phyloP scores from a whole-genome alignment of 768 basidiomycete genomes.

The Leccinum boreale region DNA sequence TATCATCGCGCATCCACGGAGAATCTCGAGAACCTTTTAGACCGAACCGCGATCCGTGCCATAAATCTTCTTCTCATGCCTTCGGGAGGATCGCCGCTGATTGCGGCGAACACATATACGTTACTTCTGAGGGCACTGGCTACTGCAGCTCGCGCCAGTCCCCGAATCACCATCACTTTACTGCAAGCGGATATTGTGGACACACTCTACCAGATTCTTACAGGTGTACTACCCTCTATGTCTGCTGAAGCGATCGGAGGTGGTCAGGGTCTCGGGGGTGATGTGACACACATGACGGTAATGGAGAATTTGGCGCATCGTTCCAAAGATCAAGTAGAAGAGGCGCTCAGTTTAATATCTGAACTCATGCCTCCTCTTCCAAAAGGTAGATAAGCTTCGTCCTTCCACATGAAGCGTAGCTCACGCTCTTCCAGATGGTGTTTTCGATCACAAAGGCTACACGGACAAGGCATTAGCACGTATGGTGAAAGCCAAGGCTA shows the following conservation, averaged over 20 bases:
- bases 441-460: slow-evolving; percentile 89
- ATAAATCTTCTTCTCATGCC: slow-evolving; percentile 84
- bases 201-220: slow-evolving; percentile 92
- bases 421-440: slow-evolving; percentile 62
- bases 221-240: slow-evolving; percentile 83
- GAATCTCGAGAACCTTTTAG: slow-evolving; percentile 83
- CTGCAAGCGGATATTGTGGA: slow-evolving; percentile 92
- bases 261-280: slow-evolving; percentile 79
- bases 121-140: slow-evolving; percentile 82
- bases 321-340: slow-evolving; percentile 96
- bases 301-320: slow-evolving; percentile 97
- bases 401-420: background rate
- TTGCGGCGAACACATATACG: slow-evolving; percentile 86
- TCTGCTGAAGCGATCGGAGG: slow-evolving; percentile 49
- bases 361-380: slow-evolving; percentile 93
- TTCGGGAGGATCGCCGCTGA: slow-evolving; percentile 80
- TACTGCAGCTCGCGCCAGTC: slow-evolving; percentile 82
- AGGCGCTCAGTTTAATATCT: slow-evolving; percentile 82
- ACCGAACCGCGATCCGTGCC: slow-evolving; percentile 73
- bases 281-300: slow-evolving; percentile 93
- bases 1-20: slow-evolving; percentile 84
- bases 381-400: slow-evolving; percentile 54
- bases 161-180: slow-evolving; percentile 81
- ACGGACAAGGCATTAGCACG: slow-evolving; percentile 80
- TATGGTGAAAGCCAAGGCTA: slow-evolving; percentile 78